These are phyloP conservation scores for Camelina sativa DNA, from an alignment of 345 rosid species.

Conservation along the genomic window DNA sequence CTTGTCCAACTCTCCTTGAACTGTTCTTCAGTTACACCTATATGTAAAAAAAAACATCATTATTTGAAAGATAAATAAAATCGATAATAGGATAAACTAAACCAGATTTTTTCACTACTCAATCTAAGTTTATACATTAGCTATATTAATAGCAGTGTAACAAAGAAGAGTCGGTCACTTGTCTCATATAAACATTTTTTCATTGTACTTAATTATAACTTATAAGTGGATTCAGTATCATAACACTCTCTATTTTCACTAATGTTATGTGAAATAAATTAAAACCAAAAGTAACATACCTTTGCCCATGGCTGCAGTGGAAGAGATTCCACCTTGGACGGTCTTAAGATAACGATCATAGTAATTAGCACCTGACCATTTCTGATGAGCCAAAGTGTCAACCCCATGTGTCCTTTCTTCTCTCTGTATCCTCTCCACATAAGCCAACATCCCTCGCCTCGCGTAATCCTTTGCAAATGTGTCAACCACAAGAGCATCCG, in stretches of 20 bases:
- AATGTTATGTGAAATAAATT: background rate
- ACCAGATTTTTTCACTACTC: background rate
- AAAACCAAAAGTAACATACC: constrained; percentile 48
- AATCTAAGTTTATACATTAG: background rate
- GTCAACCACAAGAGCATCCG: constrained; percentile 83
- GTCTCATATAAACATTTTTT: background rate
- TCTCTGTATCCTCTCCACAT: constrained; percentile 95
- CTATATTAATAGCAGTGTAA: background rate
- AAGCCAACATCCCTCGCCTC: constrained; percentile 87
- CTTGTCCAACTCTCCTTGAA: constrained; percentile 91
- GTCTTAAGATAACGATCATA: constrained; percentile 89
- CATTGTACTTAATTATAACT: background rate
- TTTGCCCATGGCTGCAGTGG: constrained; percentile 99
- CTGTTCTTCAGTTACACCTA: constrained; percentile 97
- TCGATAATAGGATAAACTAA: background rate
- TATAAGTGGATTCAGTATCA: background rate
- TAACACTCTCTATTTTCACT: background rate
- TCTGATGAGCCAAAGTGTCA: constrained; percentile 95
- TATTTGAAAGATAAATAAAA: background rate
- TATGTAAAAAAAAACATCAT: background rate
- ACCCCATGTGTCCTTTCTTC: constrained; percentile 94
- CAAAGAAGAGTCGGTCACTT: background rate
- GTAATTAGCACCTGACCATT: constrained; percentile 97
- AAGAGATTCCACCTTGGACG: constrained; percentile 93
- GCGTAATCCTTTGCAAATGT: constrained; percentile 86